Percentiles rank a stretch among this genome's conserved stretches.
Evolutionary conservation across 2,329 filamentous ascomycete genomes (phyloP).

Genomic region (Pestalotiopsis sp.): DNA sequence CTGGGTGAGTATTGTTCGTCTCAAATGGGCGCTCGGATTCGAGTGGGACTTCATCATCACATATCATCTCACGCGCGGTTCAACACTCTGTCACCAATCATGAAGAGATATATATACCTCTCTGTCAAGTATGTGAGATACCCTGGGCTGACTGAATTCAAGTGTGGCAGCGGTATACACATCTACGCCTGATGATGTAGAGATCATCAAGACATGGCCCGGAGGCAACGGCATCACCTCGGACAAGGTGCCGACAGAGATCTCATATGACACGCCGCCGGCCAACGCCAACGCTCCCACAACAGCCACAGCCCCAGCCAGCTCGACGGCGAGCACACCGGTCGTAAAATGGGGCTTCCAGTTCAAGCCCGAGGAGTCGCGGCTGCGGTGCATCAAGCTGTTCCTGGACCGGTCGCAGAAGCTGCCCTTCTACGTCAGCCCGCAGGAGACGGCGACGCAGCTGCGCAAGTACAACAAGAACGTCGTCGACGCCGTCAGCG

Average conservation of each 20-base stretch:
- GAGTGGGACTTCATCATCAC: not conserved
- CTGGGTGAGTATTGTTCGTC: slow-evolving; percentile 55
- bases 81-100: not conserved
- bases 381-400: slow-evolving; percentile 80
- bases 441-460: slow-evolving; percentile 75
- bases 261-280: slow-evolving; percentile 59
- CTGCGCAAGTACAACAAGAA: slow-evolving; percentile 75
- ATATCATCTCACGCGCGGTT: no score
- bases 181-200: slow-evolving; percentile 75
- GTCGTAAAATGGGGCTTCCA: slow-evolving; percentile 79
- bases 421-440: slow-evolving; percentile 78
- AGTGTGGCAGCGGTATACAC: slow-evolving; percentile 75
- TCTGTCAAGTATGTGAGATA: not conserved
- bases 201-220: slow-evolving; percentile 85
- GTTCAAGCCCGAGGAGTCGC: slow-evolving; percentile 75
- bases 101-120: not conserved
- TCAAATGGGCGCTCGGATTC: not conserved
- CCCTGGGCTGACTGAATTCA: slow-evolving; percentile 7
- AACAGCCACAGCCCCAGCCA: not conserved
- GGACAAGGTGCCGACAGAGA: slow-evolving; percentile 83
- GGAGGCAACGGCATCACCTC: slow-evolving; percentile 85
- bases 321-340: slow-evolving; percentile 35
- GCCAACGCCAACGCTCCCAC: slow-evolving; percentile 26
- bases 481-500: slow-evolving; percentile 76
- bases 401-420: slow-evolving; percentile 82